phyloP scores from a whole-genome alignment of 192 early-diverging fungal genomes.

The Spinellus fusiger region DNA sequence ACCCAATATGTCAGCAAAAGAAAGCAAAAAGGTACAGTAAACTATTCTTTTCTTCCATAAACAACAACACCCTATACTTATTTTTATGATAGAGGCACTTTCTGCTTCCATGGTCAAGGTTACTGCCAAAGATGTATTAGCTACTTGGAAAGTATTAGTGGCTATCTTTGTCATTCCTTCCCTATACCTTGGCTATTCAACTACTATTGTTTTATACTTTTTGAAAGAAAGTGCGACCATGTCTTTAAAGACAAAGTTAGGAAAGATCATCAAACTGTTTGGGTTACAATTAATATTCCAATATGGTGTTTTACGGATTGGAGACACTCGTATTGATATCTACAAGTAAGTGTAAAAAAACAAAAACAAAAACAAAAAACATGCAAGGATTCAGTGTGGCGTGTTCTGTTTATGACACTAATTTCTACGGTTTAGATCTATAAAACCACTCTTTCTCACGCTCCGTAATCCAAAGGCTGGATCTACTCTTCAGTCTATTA shows the following conservation, averaged over 20 bases:
- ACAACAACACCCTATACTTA: not conserved
- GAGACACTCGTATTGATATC: conserved; percentile 68
- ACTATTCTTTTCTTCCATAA: not conserved
- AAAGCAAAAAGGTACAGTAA: conserved; percentile 39
- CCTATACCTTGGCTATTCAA: conserved; percentile 64
- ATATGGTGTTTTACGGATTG: conserved; percentile 64
- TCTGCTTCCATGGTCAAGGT: conserved; percentile 91
- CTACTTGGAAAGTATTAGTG: conserved; percentile 91
- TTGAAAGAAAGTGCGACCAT: conserved; percentile 14
- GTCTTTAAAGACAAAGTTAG: conserved; percentile 27
- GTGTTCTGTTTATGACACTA: no score
- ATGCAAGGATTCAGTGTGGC: not conserved
- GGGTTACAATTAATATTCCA: conserved; percentile 55
- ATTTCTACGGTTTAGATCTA: conserved; percentile 42
- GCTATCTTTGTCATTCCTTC: conserved; percentile 64
- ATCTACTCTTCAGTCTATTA: conserved; percentile 46
- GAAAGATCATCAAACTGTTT: conserved; percentile 23
- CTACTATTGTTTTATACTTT: conserved; percentile 48
- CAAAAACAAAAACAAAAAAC: not conserved
- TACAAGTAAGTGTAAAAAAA: conserved; percentile 52
- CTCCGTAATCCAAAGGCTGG: conserved; percentile 43
- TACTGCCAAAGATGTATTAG: conserved; percentile 87
- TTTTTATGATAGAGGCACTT: conserved; percentile 56
- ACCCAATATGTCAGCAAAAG: conserved; percentile 43
- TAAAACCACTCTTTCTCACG: conserved; percentile 80